Conservation (phyloP, 129 eudicot species). For the Tanacetum coccineum region DNA sequence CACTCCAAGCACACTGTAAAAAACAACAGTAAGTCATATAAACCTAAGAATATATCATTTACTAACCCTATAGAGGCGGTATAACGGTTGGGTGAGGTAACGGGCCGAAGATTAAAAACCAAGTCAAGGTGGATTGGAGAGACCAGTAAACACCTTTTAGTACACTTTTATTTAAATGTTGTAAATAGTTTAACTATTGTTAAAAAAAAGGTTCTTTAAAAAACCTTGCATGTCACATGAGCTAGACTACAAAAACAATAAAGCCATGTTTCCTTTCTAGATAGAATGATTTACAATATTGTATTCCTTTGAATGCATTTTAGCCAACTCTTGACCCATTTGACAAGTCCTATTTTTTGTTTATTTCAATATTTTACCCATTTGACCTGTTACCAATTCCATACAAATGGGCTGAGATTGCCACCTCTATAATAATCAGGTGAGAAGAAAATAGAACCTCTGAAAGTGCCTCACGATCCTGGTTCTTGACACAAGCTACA, state of each 20-base stretch:
- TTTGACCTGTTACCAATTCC: background rate
- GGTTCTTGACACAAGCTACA: conserved; percentile 54
- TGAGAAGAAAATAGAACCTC: conserved; percentile 42
- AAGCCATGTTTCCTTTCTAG: background rate
- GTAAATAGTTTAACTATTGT: background rate
- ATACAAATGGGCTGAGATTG: background rate
- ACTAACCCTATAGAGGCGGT: background rate
- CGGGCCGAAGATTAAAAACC: too few relatives aligned
- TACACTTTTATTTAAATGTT: background rate
- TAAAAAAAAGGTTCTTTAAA: background rate
- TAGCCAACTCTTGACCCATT: background rate
- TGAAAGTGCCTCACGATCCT: too few relatives aligned
- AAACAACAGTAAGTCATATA: conserved; percentile 14
- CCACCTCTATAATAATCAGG: background rate
- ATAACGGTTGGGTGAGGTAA: too few relatives aligned
- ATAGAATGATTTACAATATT: background rate
- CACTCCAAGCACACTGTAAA: conserved; percentile 66
- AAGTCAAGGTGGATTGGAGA: background rate
- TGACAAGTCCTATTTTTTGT: background rate
- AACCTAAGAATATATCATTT: conserved; percentile 1
- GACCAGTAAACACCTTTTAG: background rate
- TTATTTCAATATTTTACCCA: background rate
- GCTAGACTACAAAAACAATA: background rate
- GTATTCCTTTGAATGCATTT: background rate
- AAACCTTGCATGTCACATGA: background rate